Conservation (phyloP, 2,329 filamentous ascomycete genomes). For the Myriangium duriaei region DNA sequence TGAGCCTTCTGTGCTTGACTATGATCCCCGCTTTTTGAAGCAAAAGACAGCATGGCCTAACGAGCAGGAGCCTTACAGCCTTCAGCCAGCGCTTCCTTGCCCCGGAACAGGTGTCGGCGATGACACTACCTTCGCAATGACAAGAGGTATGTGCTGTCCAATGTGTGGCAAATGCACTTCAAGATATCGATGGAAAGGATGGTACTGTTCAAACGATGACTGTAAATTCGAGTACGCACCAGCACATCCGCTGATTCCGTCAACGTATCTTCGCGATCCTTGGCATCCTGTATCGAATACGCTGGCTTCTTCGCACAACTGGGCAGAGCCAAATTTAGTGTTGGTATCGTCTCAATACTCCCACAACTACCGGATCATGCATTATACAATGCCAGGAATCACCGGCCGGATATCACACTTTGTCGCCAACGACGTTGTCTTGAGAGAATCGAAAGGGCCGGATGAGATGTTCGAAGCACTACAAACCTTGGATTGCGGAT, state of each 20-base stretch:
- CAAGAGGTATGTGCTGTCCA: slow-evolving; percentile 55
- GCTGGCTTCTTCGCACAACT: slow-evolving; percentile 22
- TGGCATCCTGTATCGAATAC: slow-evolving; percentile 24
- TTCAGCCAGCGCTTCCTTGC: slow-evolving; percentile 29
- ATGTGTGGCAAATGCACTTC: slow-evolving; percentile 49
- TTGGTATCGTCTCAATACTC: slow-evolving; percentile 22
- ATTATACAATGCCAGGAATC: slow-evolving; percentile 36
- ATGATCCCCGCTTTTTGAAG: slow-evolving; percentile 45
- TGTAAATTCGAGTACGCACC: slow-evolving; percentile 38
- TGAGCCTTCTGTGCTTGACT: slow-evolving; percentile 31
- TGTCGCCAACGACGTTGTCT: slow-evolving; percentile 42
- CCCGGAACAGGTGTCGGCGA: slow-evolving; percentile 28
- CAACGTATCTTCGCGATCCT: slow-evolving; percentile 21
- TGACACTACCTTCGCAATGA: slow-evolving; percentile 41
- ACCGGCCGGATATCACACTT: slow-evolving; percentile 41
- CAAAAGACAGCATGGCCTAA: slow-evolving; percentile 36
- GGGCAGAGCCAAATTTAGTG: slow-evolving; percentile 22
- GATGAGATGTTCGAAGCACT: slow-evolving; percentile 47
- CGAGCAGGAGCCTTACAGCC: slow-evolving; percentile 25
- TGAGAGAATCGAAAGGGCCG: slow-evolving; percentile 41
- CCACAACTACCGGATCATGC: slow-evolving; percentile 31
- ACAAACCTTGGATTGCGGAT: slow-evolving; percentile 28
- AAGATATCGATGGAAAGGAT: slow-evolving; percentile 48
- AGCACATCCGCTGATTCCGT: slow-evolving; percentile 20
- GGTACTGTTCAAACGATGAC: slow-evolving; percentile 42